Evolutionary conservation across 768 basidiomycete genomes (phyloP).

Genomic region (Cantharellus cinnabarinus): DNA sequence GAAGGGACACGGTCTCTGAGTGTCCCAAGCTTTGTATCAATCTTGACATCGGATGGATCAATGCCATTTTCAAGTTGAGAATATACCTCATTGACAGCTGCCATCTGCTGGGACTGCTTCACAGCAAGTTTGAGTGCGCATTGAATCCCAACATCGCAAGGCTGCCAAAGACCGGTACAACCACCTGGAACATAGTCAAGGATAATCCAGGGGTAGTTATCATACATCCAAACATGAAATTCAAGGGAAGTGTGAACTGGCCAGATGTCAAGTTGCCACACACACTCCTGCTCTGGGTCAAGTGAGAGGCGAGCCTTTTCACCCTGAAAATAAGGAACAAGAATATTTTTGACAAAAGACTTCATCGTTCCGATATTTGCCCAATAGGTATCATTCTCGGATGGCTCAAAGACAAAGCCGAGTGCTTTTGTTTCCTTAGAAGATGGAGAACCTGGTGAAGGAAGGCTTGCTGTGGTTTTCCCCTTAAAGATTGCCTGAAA

Average conservation of each 20-base stretch:
- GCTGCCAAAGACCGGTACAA: slow-evolving; percentile 15
- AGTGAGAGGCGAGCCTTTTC: background rate
- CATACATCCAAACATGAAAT: slow-evolving; percentile 10
- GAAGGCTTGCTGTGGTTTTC: slow-evolving; percentile 10
- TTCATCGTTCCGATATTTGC: slow-evolving; percentile 5
- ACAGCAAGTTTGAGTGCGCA: slow-evolving; percentile 19
- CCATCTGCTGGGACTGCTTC: slow-evolving; percentile 17
- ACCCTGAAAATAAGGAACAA: slow-evolving; percentile 4
- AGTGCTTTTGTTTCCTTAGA: background rate
- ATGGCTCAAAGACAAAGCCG: slow-evolving; percentile 14
- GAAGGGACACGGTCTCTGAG: slow-evolving; percentile 12
- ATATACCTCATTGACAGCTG: slow-evolving; percentile 16
- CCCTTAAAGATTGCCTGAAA: slow-evolving; percentile 17
- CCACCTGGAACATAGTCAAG: slow-evolving; percentile 14
- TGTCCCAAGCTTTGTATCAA: slow-evolving; percentile 12
- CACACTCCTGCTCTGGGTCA: slow-evolving; percentile 5
- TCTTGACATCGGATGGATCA: background rate
- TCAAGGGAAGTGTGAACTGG: slow-evolving; percentile 14
- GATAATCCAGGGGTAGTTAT: slow-evolving; percentile 11
- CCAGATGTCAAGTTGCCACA: slow-evolving; percentile 15
- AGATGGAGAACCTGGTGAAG: background rate
- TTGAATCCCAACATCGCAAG: slow-evolving; percentile 21
- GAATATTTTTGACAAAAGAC: slow-evolving; percentile 1
- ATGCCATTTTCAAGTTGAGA: slow-evolving; percentile 12
- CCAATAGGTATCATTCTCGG: slow-evolving; percentile 9